phyloP scores from a whole-genome alignment of 2,329 filamentous ascomycete species.

The Colletotrichum sp. region DNA sequence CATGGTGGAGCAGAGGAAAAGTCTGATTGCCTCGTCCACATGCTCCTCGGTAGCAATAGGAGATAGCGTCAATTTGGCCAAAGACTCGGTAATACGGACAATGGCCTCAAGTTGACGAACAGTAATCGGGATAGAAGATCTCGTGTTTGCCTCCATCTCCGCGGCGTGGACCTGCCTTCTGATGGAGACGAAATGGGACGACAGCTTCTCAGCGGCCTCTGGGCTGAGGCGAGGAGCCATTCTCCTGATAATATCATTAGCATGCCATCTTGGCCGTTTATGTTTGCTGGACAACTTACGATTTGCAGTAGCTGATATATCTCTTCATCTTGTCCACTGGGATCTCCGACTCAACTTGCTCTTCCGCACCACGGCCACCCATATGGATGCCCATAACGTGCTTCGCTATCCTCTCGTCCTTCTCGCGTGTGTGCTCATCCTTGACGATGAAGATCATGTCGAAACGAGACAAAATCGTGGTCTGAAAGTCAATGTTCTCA shows the following conservation, averaged over 20 bases:
- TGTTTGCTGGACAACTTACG: slow-evolving; percentile 58
- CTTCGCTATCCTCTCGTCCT: slow-evolving; percentile 91
- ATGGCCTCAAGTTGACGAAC: slow-evolving; percentile 97
- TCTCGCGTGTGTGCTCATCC: slow-evolving; percentile 87
- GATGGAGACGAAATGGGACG: slow-evolving; percentile 96
- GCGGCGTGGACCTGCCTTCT: slow-evolving; percentile 90
- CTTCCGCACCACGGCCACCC: slow-evolving; percentile 83
- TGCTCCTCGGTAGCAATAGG: slow-evolving; percentile 88
- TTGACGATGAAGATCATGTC: slow-evolving; percentile 99
- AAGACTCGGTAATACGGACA: slow-evolving; percentile 93
- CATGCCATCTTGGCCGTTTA: neutral
- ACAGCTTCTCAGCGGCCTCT: slow-evolving; percentile 93
- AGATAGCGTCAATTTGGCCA: slow-evolving; percentile 88
- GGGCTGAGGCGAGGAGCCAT: slow-evolving; percentile 90
- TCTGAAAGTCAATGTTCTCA: slow-evolving; percentile 99
- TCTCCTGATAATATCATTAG: slow-evolving; percentile 61
- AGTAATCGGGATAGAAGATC: slow-evolving; percentile 95
- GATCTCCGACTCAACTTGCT: slow-evolving; percentile 85
- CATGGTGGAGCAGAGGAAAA: slow-evolving; percentile 98
- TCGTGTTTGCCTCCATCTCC: slow-evolving; percentile 86
- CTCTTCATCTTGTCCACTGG: slow-evolving; percentile 96
- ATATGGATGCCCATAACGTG: slow-evolving; percentile 99
- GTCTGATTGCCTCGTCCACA: slow-evolving; percentile 94
- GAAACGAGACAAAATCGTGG: slow-evolving; percentile 96
- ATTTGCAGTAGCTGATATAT: slow-evolving; percentile 96